These are phyloP conservation scores for Neohortaea acidophila DNA, from an alignment of 495 filamentous ascomycete species.

Conservation along the genomic window DNA sequence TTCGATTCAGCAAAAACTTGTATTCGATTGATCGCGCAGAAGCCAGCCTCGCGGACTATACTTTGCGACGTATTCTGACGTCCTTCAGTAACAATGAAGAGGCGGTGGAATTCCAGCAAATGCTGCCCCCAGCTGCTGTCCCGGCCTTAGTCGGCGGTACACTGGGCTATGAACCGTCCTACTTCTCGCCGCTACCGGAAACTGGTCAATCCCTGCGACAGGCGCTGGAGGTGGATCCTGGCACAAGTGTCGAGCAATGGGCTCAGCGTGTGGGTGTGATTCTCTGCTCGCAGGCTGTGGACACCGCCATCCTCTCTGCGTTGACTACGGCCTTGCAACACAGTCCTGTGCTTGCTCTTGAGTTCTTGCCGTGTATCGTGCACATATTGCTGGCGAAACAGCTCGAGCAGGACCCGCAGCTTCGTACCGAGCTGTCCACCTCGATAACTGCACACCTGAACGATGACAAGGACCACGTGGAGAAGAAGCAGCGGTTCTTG, in stretches of 20 bases:
- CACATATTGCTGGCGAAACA: conserved; percentile 11
- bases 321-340: conserved; percentile 45
- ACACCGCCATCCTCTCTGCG: conserved; percentile 51
- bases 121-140: conserved; percentile 9
- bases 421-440: conserved; percentile 7
- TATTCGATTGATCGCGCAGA: conserved; percentile 1
- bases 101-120: conserved; percentile 15
- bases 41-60: conserved; percentile 62
- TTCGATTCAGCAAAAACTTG: background rate
- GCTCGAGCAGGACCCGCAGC: background rate
- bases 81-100: conserved; percentile 26
- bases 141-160: conserved; percentile 5
- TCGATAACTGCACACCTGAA: background rate
- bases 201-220: background rate
- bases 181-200: background rate
- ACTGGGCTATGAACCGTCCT: conserved; percentile 8
- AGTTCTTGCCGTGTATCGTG: conserved; percentile 54
- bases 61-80: conserved; percentile 54
- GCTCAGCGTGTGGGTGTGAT: background rate
- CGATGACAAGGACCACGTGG: background rate
- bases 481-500: conserved; percentile 35
- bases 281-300: conserved; percentile 33
- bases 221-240: background rate
- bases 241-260: conserved; percentile 2
- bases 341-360: conserved; percentile 51